phyloP scores from a whole-genome alignment of 345 rosid species.

The Gossypioides kirkii region DNA sequence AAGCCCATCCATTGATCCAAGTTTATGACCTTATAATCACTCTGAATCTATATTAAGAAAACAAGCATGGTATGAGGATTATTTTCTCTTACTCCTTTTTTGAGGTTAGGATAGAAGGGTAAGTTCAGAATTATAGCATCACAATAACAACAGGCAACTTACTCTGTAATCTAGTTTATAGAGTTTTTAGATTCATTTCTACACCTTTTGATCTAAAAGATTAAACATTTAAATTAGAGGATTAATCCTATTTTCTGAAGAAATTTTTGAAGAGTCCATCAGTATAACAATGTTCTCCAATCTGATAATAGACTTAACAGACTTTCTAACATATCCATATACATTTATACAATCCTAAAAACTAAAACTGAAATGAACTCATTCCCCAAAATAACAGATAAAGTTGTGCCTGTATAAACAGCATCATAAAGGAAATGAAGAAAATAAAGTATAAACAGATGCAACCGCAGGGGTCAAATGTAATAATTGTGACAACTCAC shows the following conservation, averaged over 20 bases:
- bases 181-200: constrained; percentile 2
- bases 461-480: not conserved
- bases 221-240: not conserved
- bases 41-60: constrained; percentile 58
- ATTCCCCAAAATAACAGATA: not conserved
- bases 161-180: not conserved
- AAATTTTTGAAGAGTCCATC: not conserved
- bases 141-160: not conserved
- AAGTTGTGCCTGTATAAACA: not conserved
- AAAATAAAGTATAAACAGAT: not conserved
- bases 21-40: constrained; percentile 90
- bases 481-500: constrained; percentile 26
- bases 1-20: constrained; percentile 94
- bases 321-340: not conserved
- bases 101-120: not conserved
- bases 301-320: not conserved
- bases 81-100: not conserved
- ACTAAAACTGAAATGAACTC: not conserved
- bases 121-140: not conserved
- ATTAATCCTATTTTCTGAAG: not conserved
- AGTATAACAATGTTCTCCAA: not conserved
- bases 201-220: not conserved
- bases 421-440: not conserved
- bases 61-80: not conserved
- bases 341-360: not conserved